Base-by-base conservation (phyloP, 2,329 filamentous ascomycete genomes). In the Epichloe gansuensis region DNA sequence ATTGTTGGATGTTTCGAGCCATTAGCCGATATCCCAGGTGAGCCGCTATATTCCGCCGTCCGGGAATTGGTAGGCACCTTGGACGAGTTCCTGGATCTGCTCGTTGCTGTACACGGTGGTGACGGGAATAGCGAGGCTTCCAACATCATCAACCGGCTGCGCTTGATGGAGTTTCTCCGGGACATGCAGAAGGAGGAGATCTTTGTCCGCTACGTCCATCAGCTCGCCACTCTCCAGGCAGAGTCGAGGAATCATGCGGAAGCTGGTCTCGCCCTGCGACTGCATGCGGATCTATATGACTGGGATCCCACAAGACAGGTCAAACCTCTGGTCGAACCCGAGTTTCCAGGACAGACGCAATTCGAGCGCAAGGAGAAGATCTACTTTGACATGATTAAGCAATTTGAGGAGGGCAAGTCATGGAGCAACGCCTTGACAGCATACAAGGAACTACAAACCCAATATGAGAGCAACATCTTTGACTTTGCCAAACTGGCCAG, bases 111-210 rank as follows among this genome's bases (percentile, higher is more conserved):
- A 0, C 88, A 96, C 64, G 85, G 85, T 58, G 84, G 83, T 1
- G 87, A 87, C 50, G 76, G 74, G 39, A 78, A 74, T 4, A 85
- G 81, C 44, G 89, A 95, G 62, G 83, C 87, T 1, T 85, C 85
- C 7, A 81, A 87, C 55, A 86, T 95, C 57, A 87, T 95, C 67
- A 89, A 96, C 66, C 88, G 89, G 0, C 72, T 97, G 49, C 82
- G 88, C 52, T 73, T 97, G 27, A 96, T 97, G 90, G 89, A 96
- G 60, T 97, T 96, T 68, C 77, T 97, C 59, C 86, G 89, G 58
- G 89, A 96, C 63, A 95, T 96, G 85, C 87, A 94, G 59, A 95
- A 95, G 63, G 89, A 95, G 65, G 90, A 96, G 61, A 95, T 96
- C 53, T 97, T 95, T 66, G 86, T 95, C 57, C 85, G 89, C 57